Conservation (phyloP, 2,329 filamentous ascomycete species). For the Arthroderma sp. region DNA sequence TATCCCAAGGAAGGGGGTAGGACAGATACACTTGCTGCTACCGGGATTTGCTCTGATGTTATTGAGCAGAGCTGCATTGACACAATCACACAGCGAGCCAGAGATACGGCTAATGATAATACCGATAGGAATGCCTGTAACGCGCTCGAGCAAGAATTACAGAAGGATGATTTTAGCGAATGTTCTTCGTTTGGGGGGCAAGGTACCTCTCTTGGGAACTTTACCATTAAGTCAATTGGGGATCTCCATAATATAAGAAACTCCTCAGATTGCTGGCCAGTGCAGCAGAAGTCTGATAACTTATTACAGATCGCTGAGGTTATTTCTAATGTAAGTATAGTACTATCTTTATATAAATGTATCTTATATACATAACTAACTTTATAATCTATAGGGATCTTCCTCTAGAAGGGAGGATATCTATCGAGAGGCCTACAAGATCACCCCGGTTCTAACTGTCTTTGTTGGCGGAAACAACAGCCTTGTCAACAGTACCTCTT, state of each 20-base stretch:
- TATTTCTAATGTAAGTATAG: neutral
- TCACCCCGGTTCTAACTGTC: slow-evolving; percentile 14
- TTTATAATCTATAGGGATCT: slow-evolving; percentile 5
- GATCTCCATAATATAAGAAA: neutral
- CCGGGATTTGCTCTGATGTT: slow-evolving; percentile 13
- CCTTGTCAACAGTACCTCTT: slow-evolving; percentile 8
- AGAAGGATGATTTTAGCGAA: neutral
- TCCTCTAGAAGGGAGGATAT: neutral
- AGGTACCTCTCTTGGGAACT: neutral
- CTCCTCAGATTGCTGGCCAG: neutral
- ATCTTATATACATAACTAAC: neutral
- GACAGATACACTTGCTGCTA: slow-evolving; percentile 2
- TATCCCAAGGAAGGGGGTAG: neutral
- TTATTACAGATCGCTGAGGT: neutral
- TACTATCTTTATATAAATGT: neutral
- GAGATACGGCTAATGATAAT: neutral
- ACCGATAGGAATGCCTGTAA: neutral
- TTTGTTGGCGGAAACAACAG: slow-evolving; percentile 8
- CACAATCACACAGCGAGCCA: slow-evolving; percentile 10
- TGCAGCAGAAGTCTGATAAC: neutral
- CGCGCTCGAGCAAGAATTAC: neutral
- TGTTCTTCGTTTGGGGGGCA: neutral
- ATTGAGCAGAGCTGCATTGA: slow-evolving; percentile 15
- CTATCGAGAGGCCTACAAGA: slow-evolving; percentile 11
- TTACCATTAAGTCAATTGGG: neutral